These are phyloP conservation scores for Pythium volutum DNA, from an alignment of 352 stramenopile species.

Conservation along the genomic window DNA sequence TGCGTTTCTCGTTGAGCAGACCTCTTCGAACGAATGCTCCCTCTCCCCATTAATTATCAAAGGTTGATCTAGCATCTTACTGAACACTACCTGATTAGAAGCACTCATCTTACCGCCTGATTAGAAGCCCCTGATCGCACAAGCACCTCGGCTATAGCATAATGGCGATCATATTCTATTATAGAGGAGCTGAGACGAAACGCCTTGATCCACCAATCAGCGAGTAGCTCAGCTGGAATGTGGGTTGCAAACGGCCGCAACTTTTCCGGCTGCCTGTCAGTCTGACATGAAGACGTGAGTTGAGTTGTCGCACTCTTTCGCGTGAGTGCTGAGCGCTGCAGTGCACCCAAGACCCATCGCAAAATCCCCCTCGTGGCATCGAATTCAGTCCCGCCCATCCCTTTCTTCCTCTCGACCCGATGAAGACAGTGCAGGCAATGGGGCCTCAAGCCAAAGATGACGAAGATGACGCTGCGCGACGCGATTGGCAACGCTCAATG, in stretches of 20 bases:
- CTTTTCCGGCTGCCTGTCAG: too few relatives aligned
- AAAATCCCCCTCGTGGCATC: too few relatives aligned
- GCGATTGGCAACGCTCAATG: constrained; percentile 15
- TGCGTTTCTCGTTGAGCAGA: constrained; percentile 20
- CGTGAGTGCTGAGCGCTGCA: too few relatives aligned
- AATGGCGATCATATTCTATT: background rate
- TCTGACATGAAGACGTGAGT: too few relatives aligned
- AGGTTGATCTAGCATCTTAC: background rate
- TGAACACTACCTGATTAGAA: too few relatives aligned
- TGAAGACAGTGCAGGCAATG: background rate
- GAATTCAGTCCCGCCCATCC: too few relatives aligned
- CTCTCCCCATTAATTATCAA: background rate
- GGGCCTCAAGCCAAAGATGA: background rate
- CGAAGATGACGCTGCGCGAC: background rate
- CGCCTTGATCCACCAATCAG: constrained; percentile 14
- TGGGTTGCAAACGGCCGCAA: background rate
- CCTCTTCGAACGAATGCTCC: background rate
- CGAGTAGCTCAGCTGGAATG: constrained; percentile 11
- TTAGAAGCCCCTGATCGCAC: background rate
- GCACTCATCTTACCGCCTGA: background rate
- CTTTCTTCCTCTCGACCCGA: background rate
- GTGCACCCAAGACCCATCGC: too few relatives aligned
- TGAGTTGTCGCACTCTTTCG: too few relatives aligned
- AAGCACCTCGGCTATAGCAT: background rate
- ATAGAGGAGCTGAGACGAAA: constrained; percentile 1